Evolutionary conservation across 2,329 filamentous ascomycete genomes (phyloP).

Genomic region (Sporothrix mexicana): DNA sequence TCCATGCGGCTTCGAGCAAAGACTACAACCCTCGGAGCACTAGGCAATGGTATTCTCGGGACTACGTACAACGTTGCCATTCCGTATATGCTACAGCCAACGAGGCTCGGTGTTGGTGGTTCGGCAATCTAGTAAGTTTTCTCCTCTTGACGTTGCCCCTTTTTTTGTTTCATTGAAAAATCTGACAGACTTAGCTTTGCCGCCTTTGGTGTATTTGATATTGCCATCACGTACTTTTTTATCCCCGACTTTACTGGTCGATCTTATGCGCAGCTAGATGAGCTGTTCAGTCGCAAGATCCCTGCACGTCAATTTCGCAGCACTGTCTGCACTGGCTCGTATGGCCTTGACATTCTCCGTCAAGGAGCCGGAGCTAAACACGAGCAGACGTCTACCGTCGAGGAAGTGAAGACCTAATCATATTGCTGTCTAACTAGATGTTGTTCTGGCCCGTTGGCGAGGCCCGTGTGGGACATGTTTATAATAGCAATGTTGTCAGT

Average conservation of each 20-base stretch:
- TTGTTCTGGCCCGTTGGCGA: no score
- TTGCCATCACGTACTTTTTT: slow-evolving; percentile 10
- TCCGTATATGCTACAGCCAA: slow-evolving; percentile 13
- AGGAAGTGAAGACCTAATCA: no score
- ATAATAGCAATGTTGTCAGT: no score
- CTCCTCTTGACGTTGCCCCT: not conserved
- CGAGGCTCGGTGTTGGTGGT: slow-evolving; percentile 16
- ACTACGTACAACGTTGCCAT: slow-evolving; percentile 24
- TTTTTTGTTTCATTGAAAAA: slow-evolving; percentile 1
- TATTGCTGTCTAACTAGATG: no score
- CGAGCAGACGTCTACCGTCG: no score
- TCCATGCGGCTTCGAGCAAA: slow-evolving; percentile 18
- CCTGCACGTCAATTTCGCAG: not conserved
- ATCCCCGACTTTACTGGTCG: slow-evolving; percentile 20
- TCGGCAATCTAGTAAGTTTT: slow-evolving; percentile 18
- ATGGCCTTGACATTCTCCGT: slow-evolving; percentile 2
- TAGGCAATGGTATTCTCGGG: slow-evolving; percentile 16
- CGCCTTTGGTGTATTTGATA: slow-evolving; percentile 14
- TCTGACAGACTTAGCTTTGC: slow-evolving; percentile 12
- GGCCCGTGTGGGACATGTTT: no score
- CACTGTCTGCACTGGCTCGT: slow-evolving; percentile 7
- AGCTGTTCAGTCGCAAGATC: slow-evolving; percentile 15
- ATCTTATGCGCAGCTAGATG: slow-evolving; percentile 2
- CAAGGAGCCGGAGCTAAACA: not conserved
- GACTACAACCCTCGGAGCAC: slow-evolving; percentile 10